These are phyloP conservation scores for Phaeolepiota aurea DNA, from an alignment of 768 basidiomycete genomes.

Conservation along the genomic window DNA sequence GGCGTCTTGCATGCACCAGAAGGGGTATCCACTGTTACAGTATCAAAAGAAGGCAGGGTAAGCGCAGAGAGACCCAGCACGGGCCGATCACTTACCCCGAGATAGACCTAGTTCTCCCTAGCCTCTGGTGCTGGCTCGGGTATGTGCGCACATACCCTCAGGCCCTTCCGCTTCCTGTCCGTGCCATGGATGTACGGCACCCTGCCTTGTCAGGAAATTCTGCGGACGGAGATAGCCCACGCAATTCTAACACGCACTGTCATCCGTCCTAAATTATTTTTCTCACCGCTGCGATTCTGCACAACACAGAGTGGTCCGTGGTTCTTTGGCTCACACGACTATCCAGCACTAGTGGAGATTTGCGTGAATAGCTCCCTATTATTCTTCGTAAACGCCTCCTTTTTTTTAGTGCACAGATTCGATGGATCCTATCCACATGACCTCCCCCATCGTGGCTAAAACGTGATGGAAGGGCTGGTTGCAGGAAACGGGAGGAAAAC, in stretches of 20 bases:
- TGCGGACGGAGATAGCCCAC: background rate
- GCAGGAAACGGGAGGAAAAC: no score
- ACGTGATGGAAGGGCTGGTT: background rate
- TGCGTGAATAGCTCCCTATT: no score
- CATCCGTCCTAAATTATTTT: background rate
- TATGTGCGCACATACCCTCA: conserved; percentile 1
- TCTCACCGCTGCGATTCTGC: background rate
- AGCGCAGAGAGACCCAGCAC: background rate
- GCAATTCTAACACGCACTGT: background rate
- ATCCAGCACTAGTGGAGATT: background rate
- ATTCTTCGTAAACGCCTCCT: background rate
- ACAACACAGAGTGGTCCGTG: background rate
- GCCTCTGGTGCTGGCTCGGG: conserved; percentile 2
- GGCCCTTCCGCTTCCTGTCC: background rate
- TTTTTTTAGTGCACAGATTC: background rate
- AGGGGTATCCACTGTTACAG: background rate
- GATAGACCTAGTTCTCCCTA: conserved; percentile 2
- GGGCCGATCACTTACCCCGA: conserved; percentile 2
- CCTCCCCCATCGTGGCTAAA: background rate
- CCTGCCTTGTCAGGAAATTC: background rate
- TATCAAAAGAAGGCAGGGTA: background rate
- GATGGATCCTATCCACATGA: no score
- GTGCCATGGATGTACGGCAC: conserved; percentile 3
- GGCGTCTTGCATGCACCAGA: background rate
- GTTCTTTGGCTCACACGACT: background rate